Percentiles rank a stretch among this genome's conserved stretches.
Conservation (phyloP, 2,329 filamentous ascomycete species). For the Penicillium psychrosexuale region DNA sequence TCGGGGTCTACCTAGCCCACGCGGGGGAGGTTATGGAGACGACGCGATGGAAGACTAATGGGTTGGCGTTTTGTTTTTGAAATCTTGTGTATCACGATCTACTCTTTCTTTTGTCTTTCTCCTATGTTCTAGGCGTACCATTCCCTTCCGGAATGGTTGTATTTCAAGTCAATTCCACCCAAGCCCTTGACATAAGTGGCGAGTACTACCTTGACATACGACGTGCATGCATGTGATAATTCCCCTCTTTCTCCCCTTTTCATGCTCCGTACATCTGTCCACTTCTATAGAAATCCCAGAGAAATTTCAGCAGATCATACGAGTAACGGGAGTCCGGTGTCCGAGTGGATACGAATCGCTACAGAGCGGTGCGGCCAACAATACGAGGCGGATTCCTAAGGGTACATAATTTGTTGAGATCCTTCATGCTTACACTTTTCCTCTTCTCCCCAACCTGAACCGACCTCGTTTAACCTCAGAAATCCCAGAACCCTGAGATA, state of each 20-base stretch:
- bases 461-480: no score
- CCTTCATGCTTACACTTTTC: background rate
- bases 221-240: background rate
- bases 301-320: background rate
- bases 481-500: background rate
- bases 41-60: constrained; percentile 30
- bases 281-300: background rate
- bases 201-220: background rate
- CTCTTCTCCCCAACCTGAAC: background rate
- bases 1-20: constrained; percentile 15
- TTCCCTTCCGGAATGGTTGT: background rate
- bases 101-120: constrained; percentile 5
- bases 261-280: background rate
- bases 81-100: constrained; percentile 13
- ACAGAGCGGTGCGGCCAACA: constrained; percentile 1
- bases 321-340: background rate
- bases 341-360: constrained; percentile 4
- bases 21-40: constrained; percentile 24
- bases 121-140: background rate
- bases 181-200: background rate
- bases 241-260: constrained; percentile 1
- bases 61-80: constrained; percentile 1
- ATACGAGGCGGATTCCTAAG: constrained; percentile 5
- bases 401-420: constrained; percentile 1
- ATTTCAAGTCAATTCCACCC: constrained; percentile 1